Evolutionary conservation across 169 alveolate species (phyloP), one percentile per base, ranked within the genome.

Genomic region (Plasmodium malariae): DNA sequence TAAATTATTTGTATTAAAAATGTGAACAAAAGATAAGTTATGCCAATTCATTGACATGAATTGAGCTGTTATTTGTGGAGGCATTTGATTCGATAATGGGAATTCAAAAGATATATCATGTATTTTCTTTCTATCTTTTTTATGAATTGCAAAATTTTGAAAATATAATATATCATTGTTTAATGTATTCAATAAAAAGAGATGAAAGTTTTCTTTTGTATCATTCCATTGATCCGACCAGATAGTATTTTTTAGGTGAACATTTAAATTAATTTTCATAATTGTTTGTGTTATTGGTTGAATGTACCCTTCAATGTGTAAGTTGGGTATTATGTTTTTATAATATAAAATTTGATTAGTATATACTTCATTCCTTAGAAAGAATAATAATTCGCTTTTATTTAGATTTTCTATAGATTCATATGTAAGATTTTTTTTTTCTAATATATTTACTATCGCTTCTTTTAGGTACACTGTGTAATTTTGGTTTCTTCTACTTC

Each of bases 101-200:
- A 93, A 73, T 83, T 68, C 49, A 54, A 73, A 49, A 74, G 91
- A 49, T 83, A 91, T 28, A 73, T 85, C 88, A 93, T 96, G 83
- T 83, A 89, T 55, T 93, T 78, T 78, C 48, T 78, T 78, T 59
- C 89, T 78, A 54, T 78, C 89, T 63, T 78, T 78, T 63, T 78
- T 70, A 40, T 89, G 87, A 37, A 96, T 88, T 1, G 94, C 74
- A 74, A 97, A 95, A 45, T 89, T 78, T 85, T 96, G 98, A 34
- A 93, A 92, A 83, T 97, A 97, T 62, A 97, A 87, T 17, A 98
- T 96, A 49, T 96, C 98, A 60, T 93, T 93, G 67, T 94, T 97
- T 60, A 97, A 95, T 60, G 97, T 97, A 11, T 97, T 98, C 32
- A 96, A 91, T 24, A 98, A 86, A 97, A 98, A 96, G 51, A 97